Base-by-base conservation (phyloP, 2,329 filamentous ascomycete genomes). In the Zymoseptoria crescenta region DNA sequence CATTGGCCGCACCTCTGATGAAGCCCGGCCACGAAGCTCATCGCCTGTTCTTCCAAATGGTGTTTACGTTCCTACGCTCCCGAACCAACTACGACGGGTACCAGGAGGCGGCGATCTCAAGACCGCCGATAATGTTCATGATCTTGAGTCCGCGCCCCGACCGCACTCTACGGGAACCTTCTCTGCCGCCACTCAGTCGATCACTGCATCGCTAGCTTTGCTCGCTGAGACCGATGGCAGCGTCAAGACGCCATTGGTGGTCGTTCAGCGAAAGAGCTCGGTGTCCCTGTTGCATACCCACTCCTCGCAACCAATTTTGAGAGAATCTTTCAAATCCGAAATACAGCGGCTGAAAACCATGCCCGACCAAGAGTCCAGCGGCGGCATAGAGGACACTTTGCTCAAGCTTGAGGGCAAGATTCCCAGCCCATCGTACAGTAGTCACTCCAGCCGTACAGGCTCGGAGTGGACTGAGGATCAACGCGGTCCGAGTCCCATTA, bases 351-450 rank as follows among this genome's bases (percentile, higher is more conserved):
- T 99, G 56, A 90, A 92, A 1, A 86, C 89, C 57, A 89, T 97
- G 27, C 91, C 93, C 0, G 92, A 96, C 45, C 24, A 58, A 35
- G 58, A 60, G 20, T 51, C 53, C 69, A 90, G 95, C 61, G 77
- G 95, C 69, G 93, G 93, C 10, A 86, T 97, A 27, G 94, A 97
- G 70, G 91, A 92, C n/a, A 90, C 94, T 0, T 74, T 99, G 55
- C 76, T 92, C 67, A 99, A 97, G 69, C 80, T 99, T 0, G 94
- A 99, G 76, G 94, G 94, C 8, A 93, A 67, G 55, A 61, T 61
- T 8, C 58, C 62, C 9, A 69, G 61, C 51, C 57, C 61, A 9
- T 59, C 62, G 8, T 56, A 45, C 19, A 64, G 62, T 55, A 59
- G 48, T 3, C 54, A 50, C 49, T 56, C 60, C 4, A 55, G 16